phyloP scores from a whole-genome alignment of 2,329 filamentous ascomycete genomes.

The Trichoderma sp. region DNA sequence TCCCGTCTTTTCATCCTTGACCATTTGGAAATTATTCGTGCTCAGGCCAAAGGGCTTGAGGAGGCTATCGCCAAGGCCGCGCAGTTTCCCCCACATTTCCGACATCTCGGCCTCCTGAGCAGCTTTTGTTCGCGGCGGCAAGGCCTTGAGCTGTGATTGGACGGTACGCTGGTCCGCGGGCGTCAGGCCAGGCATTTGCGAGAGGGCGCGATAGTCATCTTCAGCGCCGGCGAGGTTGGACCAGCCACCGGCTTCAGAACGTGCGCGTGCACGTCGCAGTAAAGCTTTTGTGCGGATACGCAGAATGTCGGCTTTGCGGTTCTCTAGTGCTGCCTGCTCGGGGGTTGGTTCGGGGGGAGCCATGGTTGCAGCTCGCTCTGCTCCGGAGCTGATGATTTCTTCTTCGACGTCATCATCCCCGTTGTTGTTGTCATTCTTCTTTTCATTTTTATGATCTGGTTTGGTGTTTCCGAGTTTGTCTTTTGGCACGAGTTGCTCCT shows the following conservation, averaged over 20 bases:
- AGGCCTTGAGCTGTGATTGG: conserved; percentile 60
- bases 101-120: conserved; percentile 86
- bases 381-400: conserved; percentile 62
- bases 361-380: conserved; percentile 51
- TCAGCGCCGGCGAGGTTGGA: conserved; percentile 73
- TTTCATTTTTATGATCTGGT: conserved; percentile 43
- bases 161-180: conserved; percentile 69
- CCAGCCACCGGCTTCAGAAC: conserved; percentile 74
- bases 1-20: conserved; percentile 84
- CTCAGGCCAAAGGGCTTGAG: conserved; percentile 91
- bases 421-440: conserved; percentile 46
- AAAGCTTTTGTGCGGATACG: conserved; percentile 82
- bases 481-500: conserved; percentile 37
- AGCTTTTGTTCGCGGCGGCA: conserved; percentile 70
- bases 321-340: conserved; percentile 28
- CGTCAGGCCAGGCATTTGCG: conserved; percentile 57
- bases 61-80: conserved; percentile 87
- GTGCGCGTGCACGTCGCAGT: conserved; percentile 74
- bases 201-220: conserved; percentile 75
- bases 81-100: conserved; percentile 98
- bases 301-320: conserved; percentile 60
- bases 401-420: conserved; percentile 54
- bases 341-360: conserved; percentile 26
- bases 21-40: conserved; percentile 93
- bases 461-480: conserved; percentile 16